phyloP scores from a whole-genome alignment of 805 yeast species.

The Starmerella vaccinii region DNA sequence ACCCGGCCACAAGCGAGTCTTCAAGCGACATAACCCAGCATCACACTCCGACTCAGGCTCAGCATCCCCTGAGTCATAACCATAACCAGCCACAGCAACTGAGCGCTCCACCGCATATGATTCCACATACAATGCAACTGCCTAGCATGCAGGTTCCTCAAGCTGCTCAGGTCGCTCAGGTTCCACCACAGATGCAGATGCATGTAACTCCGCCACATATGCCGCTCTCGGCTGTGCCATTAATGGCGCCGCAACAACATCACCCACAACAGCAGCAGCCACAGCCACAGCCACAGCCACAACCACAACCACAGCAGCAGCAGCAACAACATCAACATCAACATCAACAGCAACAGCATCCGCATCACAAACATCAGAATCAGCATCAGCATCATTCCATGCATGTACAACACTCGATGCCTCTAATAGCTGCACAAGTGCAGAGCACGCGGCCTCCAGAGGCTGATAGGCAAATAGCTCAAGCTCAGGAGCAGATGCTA shows the following conservation, averaged over 20 bases:
- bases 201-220: neutral
- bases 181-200: neutral
- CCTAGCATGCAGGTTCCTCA: neutral
- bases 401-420: neutral
- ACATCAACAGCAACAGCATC: conserved; percentile 8
- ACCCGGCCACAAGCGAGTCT: neutral
- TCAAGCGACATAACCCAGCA: neutral
- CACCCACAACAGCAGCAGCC: neutral
- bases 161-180: neutral
- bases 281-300: conserved; percentile 6
- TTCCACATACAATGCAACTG: neutral
- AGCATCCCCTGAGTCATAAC: neutral
- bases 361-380: neutral
- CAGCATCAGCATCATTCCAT: neutral
- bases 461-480: neutral
- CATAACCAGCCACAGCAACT: too few species aligned
- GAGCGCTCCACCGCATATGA: neutral
- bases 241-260: neutral
- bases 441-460: neutral
- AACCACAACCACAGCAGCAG: conserved; percentile 2
- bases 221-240: neutral
- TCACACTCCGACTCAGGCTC: neutral
- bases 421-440: neutral
- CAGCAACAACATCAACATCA: neutral
- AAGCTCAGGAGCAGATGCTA: neutral